Conservation (phyloP, 768 basidiomycete species). For the Tricholoma hemisulphureum region DNA sequence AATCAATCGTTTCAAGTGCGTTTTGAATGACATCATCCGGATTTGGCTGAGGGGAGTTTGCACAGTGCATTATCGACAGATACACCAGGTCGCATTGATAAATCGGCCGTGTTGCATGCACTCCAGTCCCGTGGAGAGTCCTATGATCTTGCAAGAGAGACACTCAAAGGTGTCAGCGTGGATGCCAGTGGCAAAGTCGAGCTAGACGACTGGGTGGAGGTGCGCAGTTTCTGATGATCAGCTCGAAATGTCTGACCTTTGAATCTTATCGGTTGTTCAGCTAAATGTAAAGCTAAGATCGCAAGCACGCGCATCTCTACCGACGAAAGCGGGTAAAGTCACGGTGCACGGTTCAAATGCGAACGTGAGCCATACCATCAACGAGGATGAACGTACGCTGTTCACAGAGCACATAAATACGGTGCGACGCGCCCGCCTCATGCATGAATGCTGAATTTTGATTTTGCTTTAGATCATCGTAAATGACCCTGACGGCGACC, state of each 20-base stretch:
- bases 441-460: slow-evolving; percentile 1
- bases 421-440: slow-evolving; percentile 45
- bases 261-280: slow-evolving; percentile 32
- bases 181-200: slow-evolving; percentile 96
- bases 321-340: slow-evolving; percentile 82
- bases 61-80: slow-evolving; percentile 76
- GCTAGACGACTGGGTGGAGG: slow-evolving; percentile 98
- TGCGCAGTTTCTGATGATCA: slow-evolving; percentile 34
- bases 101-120: slow-evolving; percentile 74
- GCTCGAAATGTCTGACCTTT: slow-evolving; percentile 5
- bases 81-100: slow-evolving; percentile 79
- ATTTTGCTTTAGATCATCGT: slow-evolving; percentile 68
- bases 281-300: slow-evolving; percentile 78
- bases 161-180: slow-evolving; percentile 89
- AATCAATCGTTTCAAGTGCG: slow-evolving; percentile 95
- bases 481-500: slow-evolving; percentile 77
- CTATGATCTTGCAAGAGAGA: slow-evolving; percentile 86
- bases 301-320: slow-evolving; percentile 44
- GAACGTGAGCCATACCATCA: slow-evolving; percentile 95
- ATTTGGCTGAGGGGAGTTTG: slow-evolving; percentile 13
- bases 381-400: slow-evolving; percentile 91
- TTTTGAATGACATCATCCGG: slow-evolving; percentile 16
- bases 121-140: slow-evolving; percentile 81
- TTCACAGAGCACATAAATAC: slow-evolving; percentile 99
- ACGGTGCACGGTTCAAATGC: slow-evolving; percentile 93